Base-by-base conservation (phyloP, 768 basidiomycete species). In the Macrocybe gigantea region DNA sequence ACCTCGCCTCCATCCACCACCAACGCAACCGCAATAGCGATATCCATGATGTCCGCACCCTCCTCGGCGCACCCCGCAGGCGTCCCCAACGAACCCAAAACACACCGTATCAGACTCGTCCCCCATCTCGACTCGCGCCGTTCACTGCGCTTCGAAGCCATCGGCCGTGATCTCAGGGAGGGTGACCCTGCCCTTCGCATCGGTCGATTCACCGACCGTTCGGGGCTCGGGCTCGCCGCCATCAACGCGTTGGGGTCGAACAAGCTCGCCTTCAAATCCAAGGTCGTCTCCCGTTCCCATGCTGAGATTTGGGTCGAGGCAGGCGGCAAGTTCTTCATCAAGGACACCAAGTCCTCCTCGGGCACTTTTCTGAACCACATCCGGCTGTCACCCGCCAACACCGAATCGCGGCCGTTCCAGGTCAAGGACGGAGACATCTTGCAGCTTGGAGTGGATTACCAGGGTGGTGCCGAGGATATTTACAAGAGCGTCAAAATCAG, bases 351-450 rank as follows among this genome's bases (percentile, higher is more conserved):
- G 64, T 85, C 82, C 37, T 86, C 83, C 42, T 86, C 85, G 0
- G 95, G 95, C 22, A 99, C 95, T 1, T 98, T 98, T 62, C 73
- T 98, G 52, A 99, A 99, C 64, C 94, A 97, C 61, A 82, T 94
- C 46, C 69, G 94, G 40, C 75, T 98, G n/a, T 83, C 83, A 34
- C 74, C 84, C 1, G 93, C 94, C 8, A 87, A 86, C 41, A 77
- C 80, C 6, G 94, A 95, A 62, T 87, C 83, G 5, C 70, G 82
- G 35, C 79, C 91, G 1, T 83, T 75, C 50, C 79, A 79, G 52
- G 73, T 97, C 56, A 91, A 88, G 67, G 94, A 97, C 52, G 95
- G 95, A 1, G 94, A 97, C 68, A 78, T 97, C 30, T 67, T 98
- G 13, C 95, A 97, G 67, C 81, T 97, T 1, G 94, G 95, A 2